Evolutionary conservation across 2,329 filamentous ascomycete genomes (phyloP), one percentile per base, ranked within the genome.

Genomic region (Arachnopeziza araneosa): DNA sequence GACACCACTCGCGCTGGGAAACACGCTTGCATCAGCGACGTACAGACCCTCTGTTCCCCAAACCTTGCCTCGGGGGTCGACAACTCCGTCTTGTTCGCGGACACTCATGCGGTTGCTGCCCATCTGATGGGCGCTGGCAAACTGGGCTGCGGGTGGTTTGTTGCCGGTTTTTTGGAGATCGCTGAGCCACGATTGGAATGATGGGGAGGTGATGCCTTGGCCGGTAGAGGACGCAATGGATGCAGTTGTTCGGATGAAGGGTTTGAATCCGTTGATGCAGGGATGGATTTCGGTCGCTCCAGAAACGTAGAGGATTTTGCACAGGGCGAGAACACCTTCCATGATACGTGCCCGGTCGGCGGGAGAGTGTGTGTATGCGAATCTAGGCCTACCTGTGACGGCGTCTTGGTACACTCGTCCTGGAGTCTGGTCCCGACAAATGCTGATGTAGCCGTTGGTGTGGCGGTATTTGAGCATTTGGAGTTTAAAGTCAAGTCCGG

Each of bases 201-300:
- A 74, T 1, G 79, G 73, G 66, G 90, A 84, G 48, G 81, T 83
- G 66, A 85, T 77, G 51, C 83, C 82, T 19, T 61, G 62, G 23
- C 68, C 67, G 8, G 58, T 10, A n/a, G 36, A 19, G 23, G 24
- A 22, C 23, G 22, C n/a, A 24, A 54, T 17, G 19, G 56, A 36
- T 7, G 54, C 56, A 17, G 52, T 21, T 6, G 58, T 32, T 9
- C 67, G 64, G 36, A 71, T 72, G 70, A 92, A 97, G 0, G 86
- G 80, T 32, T 81, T 77, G 44, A 91, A 72, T 10, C 84, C 85
- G 0, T 83, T 80, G 22, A 90, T 78, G 2, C 80, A 77, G 0
- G 86, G 79, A 70, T 87, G 83, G 70, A 97, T 93, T 74, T 96
- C 91, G n/a, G 77, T 79, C 0, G 93, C 93, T 24, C 92, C 91